These are phyloP conservation scores for Lentinula detonsa DNA, from an alignment of 768 basidiomycete species.

Conservation along the genomic window DNA sequence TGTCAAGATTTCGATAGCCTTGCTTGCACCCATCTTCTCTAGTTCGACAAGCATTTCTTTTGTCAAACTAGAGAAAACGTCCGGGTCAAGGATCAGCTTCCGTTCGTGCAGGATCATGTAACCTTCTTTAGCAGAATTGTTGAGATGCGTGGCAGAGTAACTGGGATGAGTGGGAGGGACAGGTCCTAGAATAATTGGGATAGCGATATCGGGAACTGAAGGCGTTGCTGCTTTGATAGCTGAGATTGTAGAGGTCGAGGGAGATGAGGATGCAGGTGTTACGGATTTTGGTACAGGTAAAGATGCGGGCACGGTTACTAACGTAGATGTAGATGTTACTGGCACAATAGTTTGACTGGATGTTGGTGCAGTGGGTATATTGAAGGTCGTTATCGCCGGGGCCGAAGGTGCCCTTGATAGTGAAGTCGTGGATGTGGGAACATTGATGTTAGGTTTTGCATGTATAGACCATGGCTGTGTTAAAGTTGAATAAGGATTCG, in stretches of 20 bases:
- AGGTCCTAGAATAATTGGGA: constrained; percentile 75
- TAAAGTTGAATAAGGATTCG: constrained; percentile 34
- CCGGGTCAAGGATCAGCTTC: constrained; percentile 77
- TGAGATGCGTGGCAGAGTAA: constrained; percentile 37
- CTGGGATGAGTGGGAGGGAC: constrained; percentile 60
- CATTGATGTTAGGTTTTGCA: constrained; percentile 13
- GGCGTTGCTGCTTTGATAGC: constrained; percentile 22
- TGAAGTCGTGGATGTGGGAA: constrained; percentile 17
- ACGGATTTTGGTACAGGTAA: not conserved
- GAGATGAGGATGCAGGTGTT: constrained; percentile 3
- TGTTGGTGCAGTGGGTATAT: constrained; percentile 8
- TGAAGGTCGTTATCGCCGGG: constrained; percentile 11
- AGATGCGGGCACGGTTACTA: constrained; percentile 1
- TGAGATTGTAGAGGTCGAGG: constrained; percentile 16
- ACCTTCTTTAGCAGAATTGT: constrained; percentile 46
- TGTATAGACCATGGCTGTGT: constrained; percentile 31
- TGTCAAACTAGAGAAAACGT: constrained; percentile 75
- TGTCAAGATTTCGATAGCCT: constrained; percentile 76
- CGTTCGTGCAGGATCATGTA: constrained; percentile 82
- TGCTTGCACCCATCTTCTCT: constrained; percentile 75
- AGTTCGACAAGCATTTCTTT: constrained; percentile 68
- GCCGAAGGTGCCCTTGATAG: constrained; percentile 13
- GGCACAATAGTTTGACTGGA: constrained; percentile 10
- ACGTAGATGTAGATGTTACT: constrained; percentile 1
- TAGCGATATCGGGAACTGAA: constrained; percentile 47